Conservation (phyloP, 2,329 filamentous ascomycete genomes). For the Mycocentrospora acerina region DNA sequence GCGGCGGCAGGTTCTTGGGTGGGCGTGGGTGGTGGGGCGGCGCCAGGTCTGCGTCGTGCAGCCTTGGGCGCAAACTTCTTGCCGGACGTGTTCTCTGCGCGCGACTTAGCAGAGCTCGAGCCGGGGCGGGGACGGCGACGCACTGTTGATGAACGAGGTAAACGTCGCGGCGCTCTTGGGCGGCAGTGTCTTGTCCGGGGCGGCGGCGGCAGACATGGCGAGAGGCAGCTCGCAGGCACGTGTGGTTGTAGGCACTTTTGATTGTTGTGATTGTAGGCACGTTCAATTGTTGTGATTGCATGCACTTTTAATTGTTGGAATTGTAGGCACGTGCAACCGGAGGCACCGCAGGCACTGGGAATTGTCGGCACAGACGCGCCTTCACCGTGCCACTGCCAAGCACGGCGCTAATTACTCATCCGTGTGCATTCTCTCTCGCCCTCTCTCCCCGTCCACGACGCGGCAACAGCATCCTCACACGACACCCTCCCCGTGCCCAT, state of each 20-base stretch:
- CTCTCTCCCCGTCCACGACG: constrained; percentile 1
- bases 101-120: constrained; percentile 17
- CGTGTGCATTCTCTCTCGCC: no score
- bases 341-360: no score
- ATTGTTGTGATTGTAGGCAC: no score
- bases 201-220: constrained; percentile 34
- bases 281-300: no score
- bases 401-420: constrained; percentile 4
- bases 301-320: no score
- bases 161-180: constrained; percentile 22
- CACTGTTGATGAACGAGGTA: constrained; percentile 37
- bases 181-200: constrained; percentile 19
- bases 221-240: background rate
- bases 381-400: constrained; percentile 1
- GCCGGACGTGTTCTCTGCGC: constrained; percentile 44
- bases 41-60: constrained; percentile 39
- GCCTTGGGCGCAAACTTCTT: constrained; percentile 54
- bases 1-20: constrained; percentile 21
- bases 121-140: constrained; percentile 9
- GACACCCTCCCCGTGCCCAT: constrained; percentile 11
- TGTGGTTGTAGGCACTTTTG: no score
- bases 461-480: constrained; percentile 20
- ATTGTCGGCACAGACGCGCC: no score
- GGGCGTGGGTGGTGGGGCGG: constrained; percentile 26
- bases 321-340: no score